Evolutionary conservation across 1,284 basidiomycete species (phyloP).

Genomic region (Phellopilus nigrolimitatus): DNA sequence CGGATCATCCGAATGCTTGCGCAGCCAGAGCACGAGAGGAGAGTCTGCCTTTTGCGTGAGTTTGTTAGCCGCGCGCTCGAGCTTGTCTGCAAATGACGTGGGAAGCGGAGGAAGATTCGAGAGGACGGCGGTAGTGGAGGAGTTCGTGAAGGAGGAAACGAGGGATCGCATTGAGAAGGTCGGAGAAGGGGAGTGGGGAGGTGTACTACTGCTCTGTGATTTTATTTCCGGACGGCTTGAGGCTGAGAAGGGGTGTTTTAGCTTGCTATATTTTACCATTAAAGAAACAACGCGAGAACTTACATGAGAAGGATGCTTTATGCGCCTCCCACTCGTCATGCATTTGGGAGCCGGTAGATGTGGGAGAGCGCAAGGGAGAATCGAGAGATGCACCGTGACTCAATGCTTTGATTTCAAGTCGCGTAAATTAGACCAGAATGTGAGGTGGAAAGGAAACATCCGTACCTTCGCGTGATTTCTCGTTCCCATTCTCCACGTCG

Average conservation of each 20-base stretch:
- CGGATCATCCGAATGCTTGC: slow-evolving; percentile 47
- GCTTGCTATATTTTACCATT: too few species aligned
- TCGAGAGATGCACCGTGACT: neutral
- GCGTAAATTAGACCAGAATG: neutral
- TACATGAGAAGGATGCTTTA: slow-evolving; percentile 10
- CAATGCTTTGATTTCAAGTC: neutral
- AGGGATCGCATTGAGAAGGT: slow-evolving; percentile 2
- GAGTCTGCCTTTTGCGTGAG: slow-evolving; percentile 37
- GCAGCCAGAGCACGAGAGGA: slow-evolving; percentile 40
- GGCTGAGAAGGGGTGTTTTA: too few species aligned
- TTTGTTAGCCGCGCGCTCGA: slow-evolving; percentile 33
- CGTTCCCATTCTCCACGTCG: neutral
- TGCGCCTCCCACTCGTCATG: slow-evolving; percentile 14
- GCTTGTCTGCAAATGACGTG: slow-evolving; percentile 23
- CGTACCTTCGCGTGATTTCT: neutral
- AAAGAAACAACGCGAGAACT: neutral
- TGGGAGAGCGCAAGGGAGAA: neutral
- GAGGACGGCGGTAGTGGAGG: slow-evolving; percentile 9
- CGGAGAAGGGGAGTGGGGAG: neutral
- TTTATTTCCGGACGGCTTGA: too few species aligned
- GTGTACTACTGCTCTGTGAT: neutral
- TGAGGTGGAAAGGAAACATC: neutral
- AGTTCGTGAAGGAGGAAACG: neutral
- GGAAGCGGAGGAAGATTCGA: slow-evolving; percentile 20
- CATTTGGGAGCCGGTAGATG: slow-evolving; percentile 4